Evolutionary conservation across 306 rosid genomes (phyloP).

Genomic region (Rosa lucieae): DNA sequence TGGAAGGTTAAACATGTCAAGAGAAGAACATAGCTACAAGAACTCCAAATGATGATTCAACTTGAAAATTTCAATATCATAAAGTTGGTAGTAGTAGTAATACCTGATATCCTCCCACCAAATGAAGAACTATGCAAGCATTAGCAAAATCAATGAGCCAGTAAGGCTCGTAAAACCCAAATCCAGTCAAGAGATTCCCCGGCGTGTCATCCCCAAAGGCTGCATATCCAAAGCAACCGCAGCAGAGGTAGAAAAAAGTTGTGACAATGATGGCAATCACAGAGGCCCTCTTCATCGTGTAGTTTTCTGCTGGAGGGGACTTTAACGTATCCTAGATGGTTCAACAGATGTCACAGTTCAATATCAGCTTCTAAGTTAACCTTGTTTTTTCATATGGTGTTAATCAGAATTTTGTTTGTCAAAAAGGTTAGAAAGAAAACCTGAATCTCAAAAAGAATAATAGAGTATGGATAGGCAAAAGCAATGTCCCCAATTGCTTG

Average conservation of each 20-base stretch:
- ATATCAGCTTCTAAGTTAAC: slow-evolving; percentile 9
- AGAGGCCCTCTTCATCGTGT: slow-evolving; percentile 83
- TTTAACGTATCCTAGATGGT: slow-evolving; percentile 64
- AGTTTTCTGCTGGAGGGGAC: slow-evolving; percentile 79
- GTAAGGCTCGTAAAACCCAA: slow-evolving; percentile 76
- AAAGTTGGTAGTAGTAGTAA: background rate
- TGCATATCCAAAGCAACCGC: slow-evolving; percentile 86
- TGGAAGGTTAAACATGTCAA: slow-evolving; percentile 28
- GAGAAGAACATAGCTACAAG: background rate
- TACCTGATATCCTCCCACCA: slow-evolving; percentile 98
- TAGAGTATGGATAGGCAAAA: slow-evolving; percentile 80
- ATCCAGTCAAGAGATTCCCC: slow-evolving; percentile 82
- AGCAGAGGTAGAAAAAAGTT: slow-evolving; percentile 83
- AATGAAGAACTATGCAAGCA: slow-evolving; percentile 77
- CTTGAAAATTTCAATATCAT: background rate
- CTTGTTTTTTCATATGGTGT: background rate
- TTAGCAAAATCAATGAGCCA: slow-evolving; percentile 90
- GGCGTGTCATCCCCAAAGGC: slow-evolving; percentile 84
- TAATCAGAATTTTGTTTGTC: background rate
- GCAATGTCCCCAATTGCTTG: slow-evolving; percentile 89
- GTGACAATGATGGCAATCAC: slow-evolving; percentile 47
- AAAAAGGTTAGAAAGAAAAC: slow-evolving; percentile 28
- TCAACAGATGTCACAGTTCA: slow-evolving; percentile 18
- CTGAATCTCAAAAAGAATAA: slow-evolving; percentile 77
- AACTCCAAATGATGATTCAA: background rate